Percentiles rank a stretch among this genome's conserved stretches.
Evolutionary conservation across 345 rosid species (phyloP).

Genomic region (Salix caprea): DNA sequence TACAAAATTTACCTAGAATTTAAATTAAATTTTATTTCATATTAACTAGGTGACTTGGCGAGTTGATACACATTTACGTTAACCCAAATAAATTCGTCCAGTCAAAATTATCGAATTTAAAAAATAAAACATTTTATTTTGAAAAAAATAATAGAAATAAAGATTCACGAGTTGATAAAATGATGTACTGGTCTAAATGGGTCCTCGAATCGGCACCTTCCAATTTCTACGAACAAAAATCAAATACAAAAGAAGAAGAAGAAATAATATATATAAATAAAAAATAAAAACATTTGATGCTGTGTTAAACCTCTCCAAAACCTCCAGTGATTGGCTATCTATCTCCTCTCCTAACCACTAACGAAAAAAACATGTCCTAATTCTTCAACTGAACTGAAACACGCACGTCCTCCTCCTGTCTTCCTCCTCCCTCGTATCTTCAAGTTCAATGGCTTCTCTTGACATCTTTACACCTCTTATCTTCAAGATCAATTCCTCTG

Average conservation of each 20-base stretch:
- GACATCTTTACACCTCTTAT: conserved; percentile 34
- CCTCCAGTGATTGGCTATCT: background rate
- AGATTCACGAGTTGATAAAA: no score
- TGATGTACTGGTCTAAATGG: no score
- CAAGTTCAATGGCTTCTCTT: background rate
- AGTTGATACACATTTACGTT: no score
- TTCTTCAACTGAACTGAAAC: background rate
- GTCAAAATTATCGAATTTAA: no score
- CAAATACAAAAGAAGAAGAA: no score
- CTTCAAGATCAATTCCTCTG: conserved; percentile 26
- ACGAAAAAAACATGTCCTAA: background rate
- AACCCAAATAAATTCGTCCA: no score
- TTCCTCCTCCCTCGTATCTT: background rate
- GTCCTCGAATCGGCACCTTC: background rate
- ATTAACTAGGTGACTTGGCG: no score
- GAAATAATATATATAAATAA: no score
- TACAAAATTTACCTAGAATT: no score
- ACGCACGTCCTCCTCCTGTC: background rate
- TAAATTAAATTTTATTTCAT: no score
- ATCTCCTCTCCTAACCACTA: background rate
- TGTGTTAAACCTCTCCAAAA: conserved; percentile 11
- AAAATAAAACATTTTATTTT: no score
- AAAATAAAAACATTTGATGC: background rate
- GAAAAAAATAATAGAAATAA: no score
- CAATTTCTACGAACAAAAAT: background rate